Evolutionary conservation across 176 grass and related monocot species (phyloP), one percentile per base, ranked within the genome.

Genomic region (maize (Zea mays)): DNA sequence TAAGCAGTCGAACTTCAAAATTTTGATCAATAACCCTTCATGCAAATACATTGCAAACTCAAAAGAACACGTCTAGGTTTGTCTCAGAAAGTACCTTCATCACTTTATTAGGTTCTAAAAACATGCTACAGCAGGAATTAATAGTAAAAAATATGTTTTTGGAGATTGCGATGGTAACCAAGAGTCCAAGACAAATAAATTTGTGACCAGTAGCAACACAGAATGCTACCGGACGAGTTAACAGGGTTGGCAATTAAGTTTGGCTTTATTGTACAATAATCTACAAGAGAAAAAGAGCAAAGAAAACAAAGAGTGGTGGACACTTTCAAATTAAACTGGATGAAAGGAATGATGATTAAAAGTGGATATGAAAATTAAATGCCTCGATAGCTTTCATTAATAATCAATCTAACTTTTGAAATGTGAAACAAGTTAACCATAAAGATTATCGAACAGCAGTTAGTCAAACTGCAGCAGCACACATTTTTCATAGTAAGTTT

Each of bases 281-380:
- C 8, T 76, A 65, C 38, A 60, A 44, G 46, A 34, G n/a, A 27
- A 21, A 62, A 50, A 38, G 4, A 43, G 11, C 11, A 20, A 68
- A 36, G 37, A 14, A 63, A 14, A 35, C 4, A 6, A 44, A 62
- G 21, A n/a, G 37, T 40, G 15, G 65, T 27, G 42, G 12, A 52
- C 48, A 42, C 63, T 52, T 61, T 10, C n/a, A 69, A 62, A 33
- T 19, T 47, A 69, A 71, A 62, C 27, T 61, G 33, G 58, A 75
- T 20, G 20, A 47, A 82, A 41, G 8, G 38, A 65, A 54, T 54
- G 36, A 21, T 10, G 63, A 57, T 40, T 62, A 63, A 17, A 45
- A 48, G 43, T 64, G 27, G 10, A 21, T 41, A 45, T 5, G 2
- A 20, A 51, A 51, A 36, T 58, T 59, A 77, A 49, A 55, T 16